Conservation (phyloP, 2,329 filamentous ascomycete species). For the Ophiostoma ips region DNA sequence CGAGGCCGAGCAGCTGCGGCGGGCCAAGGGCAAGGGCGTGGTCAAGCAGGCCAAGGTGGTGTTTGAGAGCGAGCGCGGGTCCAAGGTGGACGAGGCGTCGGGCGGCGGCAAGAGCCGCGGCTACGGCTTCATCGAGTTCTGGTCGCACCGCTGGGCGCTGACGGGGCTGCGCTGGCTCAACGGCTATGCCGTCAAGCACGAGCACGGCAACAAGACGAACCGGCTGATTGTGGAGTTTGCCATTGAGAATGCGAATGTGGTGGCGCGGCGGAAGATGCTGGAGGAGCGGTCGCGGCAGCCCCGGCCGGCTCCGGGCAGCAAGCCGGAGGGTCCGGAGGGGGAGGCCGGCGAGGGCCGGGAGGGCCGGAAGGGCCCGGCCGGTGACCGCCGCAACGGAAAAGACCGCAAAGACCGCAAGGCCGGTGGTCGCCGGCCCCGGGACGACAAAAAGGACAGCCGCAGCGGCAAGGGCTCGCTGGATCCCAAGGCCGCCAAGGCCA, state of each 20-base stretch:
- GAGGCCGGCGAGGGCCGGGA: neutral
- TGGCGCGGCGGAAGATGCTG: constrained; percentile 58
- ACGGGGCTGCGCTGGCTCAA: constrained; percentile 95
- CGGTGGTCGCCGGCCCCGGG: too few species aligned
- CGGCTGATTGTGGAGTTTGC: constrained; percentile 91
- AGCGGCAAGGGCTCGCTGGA: neutral
- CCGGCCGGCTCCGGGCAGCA: constrained; percentile 9
- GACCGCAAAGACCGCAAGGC: neutral
- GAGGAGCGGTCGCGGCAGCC: constrained; percentile 30
- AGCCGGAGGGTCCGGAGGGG: constrained; percentile 18
- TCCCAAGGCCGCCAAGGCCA: neutral
- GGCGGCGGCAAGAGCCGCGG: constrained; percentile 68
- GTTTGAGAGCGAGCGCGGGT: constrained; percentile 75
- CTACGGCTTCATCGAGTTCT: constrained; percentile 96
- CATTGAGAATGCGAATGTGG: constrained; percentile 93
- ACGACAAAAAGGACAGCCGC: constrained; percentile 18
- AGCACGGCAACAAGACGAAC: constrained; percentile 60
- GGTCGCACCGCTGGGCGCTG: constrained; percentile 79
- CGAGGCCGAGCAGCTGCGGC: constrained; percentile 66
- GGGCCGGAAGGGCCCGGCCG: too few species aligned
- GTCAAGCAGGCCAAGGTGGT: constrained; percentile 91
- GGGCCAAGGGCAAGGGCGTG: constrained; percentile 68
- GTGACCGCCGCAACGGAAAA: too few species aligned
- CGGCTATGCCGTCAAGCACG: constrained; percentile 48
- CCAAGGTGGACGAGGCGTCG: constrained; percentile 58